Evolutionary conservation across 2,329 filamentous ascomycete species (phyloP), one percentile per base, ranked within the genome.

Genomic region (Cercospora sp.): DNA sequence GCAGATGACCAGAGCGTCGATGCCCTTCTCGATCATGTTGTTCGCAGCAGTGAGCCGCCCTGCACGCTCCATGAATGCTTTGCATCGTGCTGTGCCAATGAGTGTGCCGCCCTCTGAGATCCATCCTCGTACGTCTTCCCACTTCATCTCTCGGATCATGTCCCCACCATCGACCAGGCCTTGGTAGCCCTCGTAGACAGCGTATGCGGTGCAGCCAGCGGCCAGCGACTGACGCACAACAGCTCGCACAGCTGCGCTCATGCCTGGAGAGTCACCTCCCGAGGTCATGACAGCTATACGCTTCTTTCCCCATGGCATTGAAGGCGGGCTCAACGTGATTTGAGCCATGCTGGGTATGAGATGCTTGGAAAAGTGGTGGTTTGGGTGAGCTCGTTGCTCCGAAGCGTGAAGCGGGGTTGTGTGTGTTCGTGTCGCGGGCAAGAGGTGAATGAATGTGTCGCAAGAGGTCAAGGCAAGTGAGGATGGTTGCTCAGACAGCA

Each of bases 1-100:
- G 80, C 94, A 98, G 78, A 99, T 96, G 76, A 99, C 91, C 75
- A 99, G 85, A 64, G 95, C 95, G 79, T 99, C 93, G 73, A 99
- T 98, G 77, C 95, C 95, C 74, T 92, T 89, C 69, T 93, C 81
- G 51, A 99, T 88, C 89, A 99, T 90, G 84, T 99, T 97, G 85
- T 94, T 97, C 68, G 95, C 95, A 1, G 93, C 95, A 64, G 85
- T 87, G 69, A 97, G 82, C 72, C 95, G 90, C 18, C 95, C 95
- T 32, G 90, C 84, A 58, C 95, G 90, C 81, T 97, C 91, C 82
- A 91, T 94, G 83, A 99, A 99, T 66, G 88, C 89, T 88, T 91
- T 92, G 84, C 94, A 97, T 71, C 95, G 88, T 66, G 95, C 95
- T 49, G 95, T 98, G 70, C 95, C 95, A 77, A 99, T 98, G 70